These are phyloP conservation scores for Firmiana major DNA, from an alignment of 345 rosid species.

Conservation along the genomic window DNA sequence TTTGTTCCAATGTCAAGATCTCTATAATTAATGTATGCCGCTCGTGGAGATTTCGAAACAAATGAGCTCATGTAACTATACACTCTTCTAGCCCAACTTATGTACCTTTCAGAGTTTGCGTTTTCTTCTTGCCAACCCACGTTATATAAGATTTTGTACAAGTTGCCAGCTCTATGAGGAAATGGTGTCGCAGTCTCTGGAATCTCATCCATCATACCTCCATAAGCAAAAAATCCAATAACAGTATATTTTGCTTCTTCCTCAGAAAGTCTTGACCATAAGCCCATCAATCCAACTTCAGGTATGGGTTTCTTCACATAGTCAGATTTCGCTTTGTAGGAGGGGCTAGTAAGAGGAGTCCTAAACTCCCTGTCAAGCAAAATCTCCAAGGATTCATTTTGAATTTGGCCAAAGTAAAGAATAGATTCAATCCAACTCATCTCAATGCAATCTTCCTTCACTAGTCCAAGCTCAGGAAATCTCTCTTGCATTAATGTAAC, in stretches of 20 bases:
- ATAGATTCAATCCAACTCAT: slow-evolving; percentile 10
- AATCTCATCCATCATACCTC: slow-evolving; percentile 63
- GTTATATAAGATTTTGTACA: slow-evolving; percentile 48
- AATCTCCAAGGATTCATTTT: background rate
- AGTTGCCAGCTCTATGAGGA: slow-evolving; percentile 55
- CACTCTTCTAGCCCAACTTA: slow-evolving; percentile 38
- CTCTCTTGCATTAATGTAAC: background rate
- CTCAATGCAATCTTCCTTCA: background rate
- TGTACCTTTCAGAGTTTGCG: slow-evolving; percentile 11
- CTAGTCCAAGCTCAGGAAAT: slow-evolving; percentile 4
- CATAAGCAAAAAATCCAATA: slow-evolving; percentile 56
- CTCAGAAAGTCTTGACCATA: slow-evolving; percentile 41
- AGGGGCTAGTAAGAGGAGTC: background rate
- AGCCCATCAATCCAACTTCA: slow-evolving; percentile 32
- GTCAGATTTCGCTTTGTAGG: slow-evolving; percentile 58
- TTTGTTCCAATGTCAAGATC: slow-evolving; percentile 60
- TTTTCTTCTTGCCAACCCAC: slow-evolving; percentile 31
- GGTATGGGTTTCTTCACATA: slow-evolving; percentile 41
- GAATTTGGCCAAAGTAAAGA: background rate
- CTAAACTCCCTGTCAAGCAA: background rate
- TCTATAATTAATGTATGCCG: slow-evolving; percentile 53
- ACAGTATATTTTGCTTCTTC: slow-evolving; percentile 34
- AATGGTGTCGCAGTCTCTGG: slow-evolving; percentile 43
- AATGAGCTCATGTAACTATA: slow-evolving; percentile 46
- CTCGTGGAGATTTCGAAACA: slow-evolving; percentile 47